These are phyloP conservation scores for Monilinia fructigena DNA, from an alignment of 2,329 filamentous ascomycete genomes.

Conservation along the genomic window DNA sequence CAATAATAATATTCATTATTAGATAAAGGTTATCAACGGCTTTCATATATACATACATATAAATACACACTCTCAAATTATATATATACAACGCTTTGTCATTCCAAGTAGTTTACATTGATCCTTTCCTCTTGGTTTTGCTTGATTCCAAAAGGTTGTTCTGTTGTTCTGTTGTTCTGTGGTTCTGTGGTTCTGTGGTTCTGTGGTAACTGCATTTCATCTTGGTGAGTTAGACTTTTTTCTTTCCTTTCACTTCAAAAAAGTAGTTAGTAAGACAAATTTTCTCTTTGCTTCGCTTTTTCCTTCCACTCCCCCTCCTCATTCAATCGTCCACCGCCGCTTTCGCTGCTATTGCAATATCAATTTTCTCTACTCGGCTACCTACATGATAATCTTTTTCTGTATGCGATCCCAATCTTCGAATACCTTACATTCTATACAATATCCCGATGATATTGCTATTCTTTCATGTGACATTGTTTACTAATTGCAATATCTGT, in stretches of 20 bases:
- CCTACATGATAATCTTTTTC: neutral
- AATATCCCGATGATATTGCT: neutral
- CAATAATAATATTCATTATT: neutral
- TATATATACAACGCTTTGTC: neutral
- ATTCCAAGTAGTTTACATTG: neutral
- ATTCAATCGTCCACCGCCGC: conserved; percentile 15
- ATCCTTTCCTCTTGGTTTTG: neutral
- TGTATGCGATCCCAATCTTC: conserved; percentile 18
- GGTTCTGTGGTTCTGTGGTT: neutral
- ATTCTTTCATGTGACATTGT: neutral
- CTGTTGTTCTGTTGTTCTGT: no score
- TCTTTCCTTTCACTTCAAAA: neutral
- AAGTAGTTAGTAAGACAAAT: conserved; percentile 17
- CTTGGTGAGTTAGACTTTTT: conserved; percentile 22
- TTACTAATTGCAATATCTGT: conserved; percentile 19
- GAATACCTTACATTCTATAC: neutral
- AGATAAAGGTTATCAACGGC: neutral
- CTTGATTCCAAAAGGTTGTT: neutral
- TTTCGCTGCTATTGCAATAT: conserved; percentile 21
- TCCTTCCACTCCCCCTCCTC: neutral
- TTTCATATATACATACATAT: neutral
- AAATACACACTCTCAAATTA: no score
- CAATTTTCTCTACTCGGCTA: conserved; percentile 24
- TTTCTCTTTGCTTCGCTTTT: conserved; percentile 21
- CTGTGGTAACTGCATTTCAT: neutral